Evolutionary conservation across 306 rosid genomes (phyloP), one percentile per base, ranked within the genome.

Genomic region (Casuarina glauca): DNA sequence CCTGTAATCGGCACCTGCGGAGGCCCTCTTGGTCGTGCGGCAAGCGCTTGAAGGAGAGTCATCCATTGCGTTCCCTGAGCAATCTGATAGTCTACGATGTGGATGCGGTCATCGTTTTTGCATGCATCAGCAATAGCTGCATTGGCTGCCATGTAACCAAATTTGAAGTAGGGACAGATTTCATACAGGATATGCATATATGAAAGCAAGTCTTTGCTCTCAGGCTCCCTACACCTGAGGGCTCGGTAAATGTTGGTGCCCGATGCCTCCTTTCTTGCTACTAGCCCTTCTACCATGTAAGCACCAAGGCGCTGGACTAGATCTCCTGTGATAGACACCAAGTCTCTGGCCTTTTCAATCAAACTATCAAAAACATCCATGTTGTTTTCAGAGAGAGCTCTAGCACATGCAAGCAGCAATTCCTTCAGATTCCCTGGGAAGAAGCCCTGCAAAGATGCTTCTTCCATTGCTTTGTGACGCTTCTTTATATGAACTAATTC

Each of bases 131-230:
- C 98, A 55, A 96, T 93, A 48, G 99, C 99, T 70, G 98, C 98
- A 38, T 96, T 96, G 43, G 98, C 99, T 78, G 98, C 98, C 99
- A 96, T 93, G 88, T 96, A 93, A 75, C 99, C 98, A 9, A 96
- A 96, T 78, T 96, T 96, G 16, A 96, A 79, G 82, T 96, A 96
- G 0, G 99, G 99, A 77, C 98, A 96, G 70, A 93, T 90, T 81
- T 96, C 99, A 35, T 82, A 96, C 79, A 96, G 85, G 20, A 87
- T 86, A 44, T 87, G 97, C 98, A 96, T 93, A 84, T 91, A 96
- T 3, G 99, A 87, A 51, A 95, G 90, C 64, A 93, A 85, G 41
- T 95, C 99, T 41, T 90, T 62, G 35, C 99, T 87, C 50, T 88
- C 97, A 44, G 98, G 99, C 81, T 95, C 98, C 57, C 93, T 82